Evolutionary conservation across 129 eudicot species (phyloP).

Genomic region (Helichrysum umbraculigerum): DNA sequence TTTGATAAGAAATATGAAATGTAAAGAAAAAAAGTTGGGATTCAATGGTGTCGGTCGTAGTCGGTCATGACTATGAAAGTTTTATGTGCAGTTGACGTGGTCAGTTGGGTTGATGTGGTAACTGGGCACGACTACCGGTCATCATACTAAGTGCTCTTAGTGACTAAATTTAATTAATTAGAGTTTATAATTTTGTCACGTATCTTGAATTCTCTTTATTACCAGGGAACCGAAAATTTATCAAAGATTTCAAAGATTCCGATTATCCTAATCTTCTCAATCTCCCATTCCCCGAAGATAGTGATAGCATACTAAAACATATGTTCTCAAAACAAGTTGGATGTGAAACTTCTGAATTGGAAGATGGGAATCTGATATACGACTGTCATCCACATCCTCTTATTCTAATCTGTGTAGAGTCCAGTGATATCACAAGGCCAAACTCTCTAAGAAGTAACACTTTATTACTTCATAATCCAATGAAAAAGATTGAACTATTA

Average conservation of each 20-base stretch:
- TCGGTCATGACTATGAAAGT: too few species aligned
- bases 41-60: too few species aligned
- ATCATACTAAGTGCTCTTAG: too few species aligned
- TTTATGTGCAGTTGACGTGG: too few species aligned
- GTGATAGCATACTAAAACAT: neutral
- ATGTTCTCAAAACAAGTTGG: neutral
- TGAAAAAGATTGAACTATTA: neutral
- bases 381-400: neutral
- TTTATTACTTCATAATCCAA: neutral
- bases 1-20: too few species aligned
- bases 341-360: neutral
- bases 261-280: constrained; percentile 4
- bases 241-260: neutral
- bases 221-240: neutral
- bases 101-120: too few species aligned
- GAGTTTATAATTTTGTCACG: neutral
- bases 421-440: neutral
- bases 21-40: too few species aligned
- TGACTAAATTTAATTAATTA: too few species aligned
- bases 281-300: constrained; percentile 14
- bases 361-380: neutral
- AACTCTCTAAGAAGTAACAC: neutral
- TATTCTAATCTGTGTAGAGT: neutral
- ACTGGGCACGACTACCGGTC: too few species aligned
- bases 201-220: neutral